Evolutionary conservation across 352 stramenopile genomes (phyloP).

Genomic region (Peronospora farinosa): DNA sequence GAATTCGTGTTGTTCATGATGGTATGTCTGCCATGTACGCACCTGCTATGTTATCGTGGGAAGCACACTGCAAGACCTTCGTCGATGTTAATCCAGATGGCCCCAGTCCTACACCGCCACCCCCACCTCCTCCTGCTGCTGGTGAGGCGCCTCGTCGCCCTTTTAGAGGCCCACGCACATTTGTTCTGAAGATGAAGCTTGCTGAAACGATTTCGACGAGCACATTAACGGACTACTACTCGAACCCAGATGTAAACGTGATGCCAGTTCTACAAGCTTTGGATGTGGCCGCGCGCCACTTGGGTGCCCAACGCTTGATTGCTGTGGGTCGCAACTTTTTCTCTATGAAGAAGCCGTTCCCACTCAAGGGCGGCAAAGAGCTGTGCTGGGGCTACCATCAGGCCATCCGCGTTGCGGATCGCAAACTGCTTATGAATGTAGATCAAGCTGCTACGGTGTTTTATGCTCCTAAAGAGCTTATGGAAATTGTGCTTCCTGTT

Average conservation of each 20-base stretch:
- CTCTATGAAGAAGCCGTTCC: conserved; percentile 49
- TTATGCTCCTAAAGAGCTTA: conserved; percentile 44
- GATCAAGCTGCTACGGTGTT: conserved; percentile 69
- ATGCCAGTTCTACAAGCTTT: conserved; percentile 62
- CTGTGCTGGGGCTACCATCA: conserved; percentile 75
- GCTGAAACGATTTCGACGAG: conserved; percentile 51
- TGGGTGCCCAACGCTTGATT: conserved; percentile 52
- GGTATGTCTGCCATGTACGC: conserved; percentile 58
- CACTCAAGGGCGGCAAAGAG: conserved; percentile 56
- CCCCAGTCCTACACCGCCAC: conserved; percentile 9
- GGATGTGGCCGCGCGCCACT: conserved; percentile 61
- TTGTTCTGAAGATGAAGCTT: conserved; percentile 65
- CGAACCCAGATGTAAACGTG: conserved; percentile 50
- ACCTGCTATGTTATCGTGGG: conserved; percentile 42
- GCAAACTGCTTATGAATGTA: conserved; percentile 63
- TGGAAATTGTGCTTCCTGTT: conserved; percentile 42
- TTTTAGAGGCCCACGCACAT: conserved; percentile 38
- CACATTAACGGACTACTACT: conserved; percentile 42
- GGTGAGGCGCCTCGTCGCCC: conserved; percentile 24
- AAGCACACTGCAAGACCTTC: conserved; percentile 38
- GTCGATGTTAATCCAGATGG: conserved; percentile 49
- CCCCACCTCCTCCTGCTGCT: conserved; percentile 19
- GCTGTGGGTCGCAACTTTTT: conserved; percentile 69
- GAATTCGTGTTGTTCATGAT: conserved; percentile 57
- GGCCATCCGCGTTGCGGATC: conserved; percentile 45